Evolutionary conservation across 2,329 filamentous ascomycete genomes (phyloP).

Genomic region (Stachybotrys echinatus): DNA sequence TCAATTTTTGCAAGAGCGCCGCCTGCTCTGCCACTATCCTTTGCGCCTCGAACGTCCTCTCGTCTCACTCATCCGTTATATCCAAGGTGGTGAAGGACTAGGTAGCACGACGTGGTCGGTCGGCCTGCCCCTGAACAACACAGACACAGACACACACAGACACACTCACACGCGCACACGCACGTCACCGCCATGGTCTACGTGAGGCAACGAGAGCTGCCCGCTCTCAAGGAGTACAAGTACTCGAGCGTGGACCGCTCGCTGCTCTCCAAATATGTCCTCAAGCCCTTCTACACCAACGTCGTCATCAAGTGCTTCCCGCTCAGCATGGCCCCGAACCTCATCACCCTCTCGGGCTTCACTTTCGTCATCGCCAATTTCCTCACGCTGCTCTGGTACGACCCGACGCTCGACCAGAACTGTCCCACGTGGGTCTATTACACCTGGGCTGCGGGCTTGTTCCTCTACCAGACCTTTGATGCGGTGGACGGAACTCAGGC

Average conservation of each 20-base stretch:
- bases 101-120: too few species aligned
- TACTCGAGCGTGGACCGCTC: constrained; percentile 91
- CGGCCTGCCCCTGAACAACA: neutral
- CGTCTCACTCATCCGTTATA: too few species aligned
- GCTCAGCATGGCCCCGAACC: constrained; percentile 84
- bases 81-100: too few species aligned
- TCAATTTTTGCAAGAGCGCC: too few species aligned
- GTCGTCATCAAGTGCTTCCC: constrained; percentile 93
- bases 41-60: too few species aligned
- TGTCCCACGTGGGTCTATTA: constrained; percentile 95
- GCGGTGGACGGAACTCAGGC: constrained; percentile 93
- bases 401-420: constrained; percentile 86
- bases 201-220: constrained; percentile 85
- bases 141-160: neutral
- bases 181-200: constrained; percentile 66
- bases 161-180: neutral
- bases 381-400: constrained; percentile 91
- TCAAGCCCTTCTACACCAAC: constrained; percentile 97
- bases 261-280: constrained; percentile 81
- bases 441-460: constrained; percentile 82
- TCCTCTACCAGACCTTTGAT: constrained; percentile 97
- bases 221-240: constrained; percentile 88
- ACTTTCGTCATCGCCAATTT: constrained; percentile 85
- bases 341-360: constrained; percentile 89
- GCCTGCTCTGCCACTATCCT: too few species aligned